Base-by-base conservation (phyloP, 108 stramenopile species). In the Nitzschia palea region DNA sequence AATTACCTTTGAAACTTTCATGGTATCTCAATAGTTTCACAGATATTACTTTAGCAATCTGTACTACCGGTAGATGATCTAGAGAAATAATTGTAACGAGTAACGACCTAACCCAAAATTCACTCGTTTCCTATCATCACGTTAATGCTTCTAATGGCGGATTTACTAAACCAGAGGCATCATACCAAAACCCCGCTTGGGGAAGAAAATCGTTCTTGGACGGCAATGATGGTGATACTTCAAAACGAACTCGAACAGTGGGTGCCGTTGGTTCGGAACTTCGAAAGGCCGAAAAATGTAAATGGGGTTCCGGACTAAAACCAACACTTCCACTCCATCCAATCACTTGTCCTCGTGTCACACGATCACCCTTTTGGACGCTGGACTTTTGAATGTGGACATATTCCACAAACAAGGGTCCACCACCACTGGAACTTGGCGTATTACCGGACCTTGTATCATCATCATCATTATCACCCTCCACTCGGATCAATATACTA, bases 221-320 rank as follows among this genome's bases (percentile, higher is more conserved):
- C 14, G 1, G 6, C 3, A 4, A 27, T n/a, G 18, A 18, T 8
- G 3, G 17, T 23, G 35, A 28, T 14, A 12, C 53, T 61, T 63
- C 50, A 18, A 91, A 88, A 20, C 55, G 40, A 15, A 88, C 85
- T 30, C 87, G 79, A 5, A 89, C 86, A 14, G 86, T 87, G 3
- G 82, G 80, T 15, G 86, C 88, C 30, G 65, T 72, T 18, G 80
- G 54, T 2, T 78, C 77, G 23, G 65, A 20, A 64, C 78, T 84
- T 22, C 87, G 68, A 73, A 86, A 89, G 1, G 87, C 91, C 25
- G 81, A 73, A 64, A 95, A 75, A 57, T 95, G 94, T 67, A 95
- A 64, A 60, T 92, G 94, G 9, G 91, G 90, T 44, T 86, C 82
- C 18, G 94, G 94, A 28, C 60, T 64, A 72, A 95, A 92, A 2